A percentile compares a stretch with the other conserved stretches of the same genome.
phyloP scores from a whole-genome alignment of 164 flowering plant genomes.

The Magnolia kwangsiensis region DNA sequence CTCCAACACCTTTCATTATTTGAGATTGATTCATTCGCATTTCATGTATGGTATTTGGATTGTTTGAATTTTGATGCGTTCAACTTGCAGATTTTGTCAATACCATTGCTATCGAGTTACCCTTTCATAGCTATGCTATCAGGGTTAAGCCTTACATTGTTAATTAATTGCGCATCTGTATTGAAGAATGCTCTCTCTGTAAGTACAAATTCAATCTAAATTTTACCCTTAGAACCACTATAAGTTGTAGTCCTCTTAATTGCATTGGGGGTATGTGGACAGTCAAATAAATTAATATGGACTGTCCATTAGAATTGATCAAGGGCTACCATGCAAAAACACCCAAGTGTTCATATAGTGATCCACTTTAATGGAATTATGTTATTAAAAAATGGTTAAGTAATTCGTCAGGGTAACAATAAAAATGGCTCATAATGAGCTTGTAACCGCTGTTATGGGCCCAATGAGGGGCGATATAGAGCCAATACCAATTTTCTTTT shows the following conservation, averaged over 20 bases:
- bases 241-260: not conserved
- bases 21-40: not conserved
- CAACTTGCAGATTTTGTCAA: slow-evolving; percentile 35
- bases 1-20: not conserved
- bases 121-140: slow-evolving; percentile 55
- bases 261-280: not conserved
- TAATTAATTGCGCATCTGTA: slow-evolving; percentile 53
- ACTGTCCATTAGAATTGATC: not conserved
- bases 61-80: not conserved
- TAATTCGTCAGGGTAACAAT: too few species aligned
- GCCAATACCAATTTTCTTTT: too few species aligned
- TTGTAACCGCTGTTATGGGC: too few species aligned
- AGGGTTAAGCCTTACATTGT: slow-evolving; percentile 39
- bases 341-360: not conserved
- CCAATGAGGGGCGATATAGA: too few species aligned
- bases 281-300: not conserved
- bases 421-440: too few species aligned
- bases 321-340: not conserved
- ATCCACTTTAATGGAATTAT: not conserved
- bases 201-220: slow-evolving; percentile 24
- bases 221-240: not conserved
- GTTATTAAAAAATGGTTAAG: too few species aligned
- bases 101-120: slow-evolving; percentile 57
- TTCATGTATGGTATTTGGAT: not conserved
- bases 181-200: slow-evolving; percentile 58